Base-by-base conservation (phyloP, 805 yeast species). In the Myxozyma neotropica region DNA sequence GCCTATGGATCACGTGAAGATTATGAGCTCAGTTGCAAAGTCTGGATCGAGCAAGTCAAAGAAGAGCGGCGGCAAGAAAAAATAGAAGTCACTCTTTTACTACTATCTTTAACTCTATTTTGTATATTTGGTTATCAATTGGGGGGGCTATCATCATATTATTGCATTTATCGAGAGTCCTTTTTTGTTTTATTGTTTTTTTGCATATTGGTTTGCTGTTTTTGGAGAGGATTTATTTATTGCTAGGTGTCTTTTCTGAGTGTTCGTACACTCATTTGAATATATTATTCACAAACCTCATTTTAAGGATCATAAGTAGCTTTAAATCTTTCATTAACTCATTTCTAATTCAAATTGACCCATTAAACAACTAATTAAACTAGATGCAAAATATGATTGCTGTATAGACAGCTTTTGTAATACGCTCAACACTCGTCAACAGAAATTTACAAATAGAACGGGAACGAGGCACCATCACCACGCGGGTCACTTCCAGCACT, bases 401-500 rank as follows among this genome's bases (percentile, higher is more conserved):
- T n/a, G n/a, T n/a, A n/a, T n/a, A n/a, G n/a, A n/a, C n/a, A n/a
- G n/a, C n/a, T n/a, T n/a, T n/a, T n/a, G n/a, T n/a, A n/a, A n/a
- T n/a, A n/a, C n/a, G n/a, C n/a, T n/a, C n/a, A n/a, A n/a, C n/a
- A n/a, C n/a, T n/a, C n/a, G n/a, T n/a, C n/a, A n/a, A n/a, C n/a
- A 46, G n/a, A 27, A 42, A 17, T 36, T 53, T 58, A 61, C 31
- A 49, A 48, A 39, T 45, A 53, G 49, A 51, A 62, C 4, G 66
- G 66, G 54, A 63, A 10, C 45, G 93, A 85, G 1, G 87, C 87
- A 6, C 95, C 95, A 71, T 88, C 96, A n/a, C 92, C 95, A 54
- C 96, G 78, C n/a, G 78, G 80, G 66, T 88, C 96, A 55, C 88
- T 82, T 1, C 95, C 96, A 10, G 83, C 95, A 40, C 85, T 76